Evolutionary conservation across 768 basidiomycete genomes (phyloP).

Genomic region (Lactarius psammicola): DNA sequence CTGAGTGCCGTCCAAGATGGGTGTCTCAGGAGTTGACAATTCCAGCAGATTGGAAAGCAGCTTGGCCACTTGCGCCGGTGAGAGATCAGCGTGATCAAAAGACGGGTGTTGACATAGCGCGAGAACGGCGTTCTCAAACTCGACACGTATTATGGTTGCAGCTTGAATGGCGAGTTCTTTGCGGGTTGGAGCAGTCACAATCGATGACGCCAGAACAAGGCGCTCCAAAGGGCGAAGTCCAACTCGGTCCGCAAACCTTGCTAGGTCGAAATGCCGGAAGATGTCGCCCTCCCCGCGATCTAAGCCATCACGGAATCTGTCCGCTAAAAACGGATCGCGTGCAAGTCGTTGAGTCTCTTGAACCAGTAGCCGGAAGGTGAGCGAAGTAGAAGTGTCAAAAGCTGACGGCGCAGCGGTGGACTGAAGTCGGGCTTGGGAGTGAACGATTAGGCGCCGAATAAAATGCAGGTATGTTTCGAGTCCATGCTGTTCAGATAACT

Average conservation of each 20-base stretch:
- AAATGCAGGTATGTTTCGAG: conserved; percentile 97
- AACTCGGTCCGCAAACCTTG: conserved; percentile 78
- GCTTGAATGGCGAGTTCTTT: conserved; percentile 62
- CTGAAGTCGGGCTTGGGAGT: conserved; percentile 71
- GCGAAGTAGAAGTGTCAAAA: conserved; percentile 70
- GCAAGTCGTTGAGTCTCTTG: conserved; percentile 89
- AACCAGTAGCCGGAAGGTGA: conserved; percentile 81
- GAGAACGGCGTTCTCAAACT: conserved; percentile 77
- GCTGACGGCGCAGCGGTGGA: conserved; percentile 58
- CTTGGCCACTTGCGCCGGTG: conserved; percentile 70
- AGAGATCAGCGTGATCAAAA: conserved; percentile 79
- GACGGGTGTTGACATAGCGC: conserved; percentile 77
- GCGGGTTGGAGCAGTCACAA: conserved; percentile 62
- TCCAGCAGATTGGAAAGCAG: conserved; percentile 78
- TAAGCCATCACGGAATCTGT: conserved; percentile 86
- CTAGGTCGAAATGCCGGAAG: conserved; percentile 80
- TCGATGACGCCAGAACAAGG: conserved; percentile 71
- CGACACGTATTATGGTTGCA: conserved; percentile 61
- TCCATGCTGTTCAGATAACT: conserved; percentile 97
- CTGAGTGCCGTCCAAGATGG: conserved; percentile 68
- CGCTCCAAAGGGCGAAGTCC: conserved; percentile 78
- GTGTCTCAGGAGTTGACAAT: conserved; percentile 64
- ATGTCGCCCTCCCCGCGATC: conserved; percentile 85
- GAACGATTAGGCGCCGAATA: conserved; percentile 91
- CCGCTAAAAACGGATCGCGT: conserved; percentile 86